Evolutionary conservation across 2,329 filamentous ascomycete species (phyloP).

Genomic region (Aspergillus ustus): DNA sequence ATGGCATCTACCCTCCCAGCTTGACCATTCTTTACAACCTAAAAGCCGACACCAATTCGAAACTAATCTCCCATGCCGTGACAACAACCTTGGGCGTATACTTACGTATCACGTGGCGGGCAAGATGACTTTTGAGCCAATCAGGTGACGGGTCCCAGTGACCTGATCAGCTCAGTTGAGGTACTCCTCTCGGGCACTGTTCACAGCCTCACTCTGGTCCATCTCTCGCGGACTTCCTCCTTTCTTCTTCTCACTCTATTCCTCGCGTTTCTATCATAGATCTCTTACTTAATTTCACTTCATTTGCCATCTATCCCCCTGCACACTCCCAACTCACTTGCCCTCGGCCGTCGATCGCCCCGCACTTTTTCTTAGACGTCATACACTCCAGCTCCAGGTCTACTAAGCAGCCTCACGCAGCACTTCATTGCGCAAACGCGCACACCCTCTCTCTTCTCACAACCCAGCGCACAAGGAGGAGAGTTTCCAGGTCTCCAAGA

Average conservation of each 20-base stretch:
- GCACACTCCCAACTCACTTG: not conserved
- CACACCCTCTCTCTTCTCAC: not conserved
- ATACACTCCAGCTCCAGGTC: conserved; percentile 19
- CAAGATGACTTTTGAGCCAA: conserved; percentile 12
- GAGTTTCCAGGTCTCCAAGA: not conserved
- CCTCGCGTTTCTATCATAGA: not conserved
- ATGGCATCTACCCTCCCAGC: not conserved
- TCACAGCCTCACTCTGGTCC: not conserved
- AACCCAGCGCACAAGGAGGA: not conserved
- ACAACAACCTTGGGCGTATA: not conserved
- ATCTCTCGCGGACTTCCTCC: not conserved
- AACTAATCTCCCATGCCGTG: not conserved
- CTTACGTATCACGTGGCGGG: conserved; percentile 15
- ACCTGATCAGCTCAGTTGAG: conserved; percentile 11
- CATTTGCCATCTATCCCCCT: not conserved
- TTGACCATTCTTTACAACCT: not conserved
- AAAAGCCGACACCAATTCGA: not conserved
- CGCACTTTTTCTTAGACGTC: conserved; percentile 27
- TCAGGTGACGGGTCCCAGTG: conserved; percentile 20
- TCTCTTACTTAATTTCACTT: not conserved
- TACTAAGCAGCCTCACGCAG: conserved; percentile 4
- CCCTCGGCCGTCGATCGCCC: conserved; percentile 16
- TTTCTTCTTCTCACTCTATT: not conserved
- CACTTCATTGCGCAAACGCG: not conserved
- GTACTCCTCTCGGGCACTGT: not conserved